Evolutionary conservation across 148 eudicot genomes (phyloP), one percentile per base, ranked within the genome.

Genomic region (Selenicereus undatus): DNA sequence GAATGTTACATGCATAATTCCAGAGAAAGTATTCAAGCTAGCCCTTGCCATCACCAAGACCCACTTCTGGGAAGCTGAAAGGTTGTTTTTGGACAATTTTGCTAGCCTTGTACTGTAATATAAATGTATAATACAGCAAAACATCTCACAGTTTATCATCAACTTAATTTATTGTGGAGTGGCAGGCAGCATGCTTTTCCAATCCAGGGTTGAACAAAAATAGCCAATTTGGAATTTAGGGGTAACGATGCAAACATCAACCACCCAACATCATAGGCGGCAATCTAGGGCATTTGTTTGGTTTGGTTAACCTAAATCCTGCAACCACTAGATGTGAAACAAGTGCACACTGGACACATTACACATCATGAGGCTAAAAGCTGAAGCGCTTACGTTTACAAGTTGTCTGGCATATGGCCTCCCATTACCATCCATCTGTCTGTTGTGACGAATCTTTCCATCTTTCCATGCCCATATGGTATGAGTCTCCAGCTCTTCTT

Each of bases 401-500:
- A 93, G 89, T 75, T 43, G 90, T 70, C 88, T 88, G 30, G 89
- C 80, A 77, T 77, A 81, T 51, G 84, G 81, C 39, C 84, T 85
- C 65, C 81, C 87, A 82, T 84, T 83, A 35, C 87, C 91, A 84
- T 87, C 87, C 80, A 79, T 85, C 85, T 87, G 92, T 73, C 89
- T 76, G 72, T 56, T 90, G 70, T 88, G 87, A 74, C 85, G 89
- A 82, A 82, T 71, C 82, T 93, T 93, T 73, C 88, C 94, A 65
- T 92, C 91, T 89, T 93, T 93, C 98, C 98, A 93, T 71, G 98
- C 98, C 78, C 88, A 88, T 84, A 93, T 93, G 51, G 94, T 85
- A 80, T 93, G 97, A 35, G 95, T 93, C 88, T 91, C 98, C 70
- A 93, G 87, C 82, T 93, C 94, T 84, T 93, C 95, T 84, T 93